Base-by-base conservation (phyloP, 139 green algal genomes). In the Chlamydomonas sp. region DNA sequence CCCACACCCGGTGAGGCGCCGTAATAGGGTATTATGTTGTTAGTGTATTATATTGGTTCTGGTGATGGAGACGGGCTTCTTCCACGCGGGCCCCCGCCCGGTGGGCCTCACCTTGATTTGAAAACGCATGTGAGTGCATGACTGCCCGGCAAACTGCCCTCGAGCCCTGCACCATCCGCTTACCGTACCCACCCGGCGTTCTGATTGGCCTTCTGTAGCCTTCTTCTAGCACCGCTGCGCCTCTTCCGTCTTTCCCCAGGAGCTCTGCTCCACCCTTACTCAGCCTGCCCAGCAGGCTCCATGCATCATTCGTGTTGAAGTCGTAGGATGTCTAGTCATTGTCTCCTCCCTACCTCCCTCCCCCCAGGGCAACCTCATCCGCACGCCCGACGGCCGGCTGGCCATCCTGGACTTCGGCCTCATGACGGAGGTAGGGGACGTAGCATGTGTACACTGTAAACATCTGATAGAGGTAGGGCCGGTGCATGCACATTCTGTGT, bases 351-450 rank as follows among this genome's bases (percentile, higher is more conserved):
- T 2, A 3, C 78, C 31, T 7, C 6, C 3, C 18, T 5, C 63
- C 75, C 57, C 6, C 78, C 77, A 78, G 74, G 84, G 84, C 76
- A 89, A 89, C 75, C 84, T 89, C 63, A 89, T 89, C 72, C 83
- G 83, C 73, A 88, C 83, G 9, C 83, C 83, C 18, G 83, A 88
- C 74, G 83, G 83, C 4, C 95, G 97, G 68, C 94, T 99, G 16
- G 96, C 96, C 66, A 97, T 99, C 59, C 92, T 99, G 18, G 98
- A 99, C 95, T 99, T 99, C 94, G 98, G 98, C 0, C 91, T 98
- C 68, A 96, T 98, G 94, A 95, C 91, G 0, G 7, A 86, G 81
- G 81, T 86, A 71, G 6, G 74, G 1, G 31, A 49, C 31, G 31
- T 49, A 49, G 31, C 31, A 49, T 49, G 31, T 49, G 31, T 49